A percentile compares a stretch with the other conserved stretches of the same genome.
Evolutionary conservation across 345 rosid species (phyloP).

Genomic region (Citrus australasica): DNA sequence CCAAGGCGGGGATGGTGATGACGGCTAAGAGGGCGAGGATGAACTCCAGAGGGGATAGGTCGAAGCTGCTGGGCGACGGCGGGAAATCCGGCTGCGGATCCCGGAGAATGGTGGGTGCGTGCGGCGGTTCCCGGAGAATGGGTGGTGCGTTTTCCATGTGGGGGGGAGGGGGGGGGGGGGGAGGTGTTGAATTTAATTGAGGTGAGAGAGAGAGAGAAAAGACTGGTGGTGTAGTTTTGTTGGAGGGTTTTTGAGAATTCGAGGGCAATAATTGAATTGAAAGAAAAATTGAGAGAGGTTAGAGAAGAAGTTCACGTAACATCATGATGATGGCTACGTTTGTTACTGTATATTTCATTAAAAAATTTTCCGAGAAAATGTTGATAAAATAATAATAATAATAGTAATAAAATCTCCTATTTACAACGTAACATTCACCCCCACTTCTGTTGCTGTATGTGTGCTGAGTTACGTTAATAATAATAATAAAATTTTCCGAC

Average conservation of each 20-base stretch:
- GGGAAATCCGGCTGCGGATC: constrained; percentile 53
- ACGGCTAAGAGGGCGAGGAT: constrained; percentile 63
- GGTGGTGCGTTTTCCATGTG: constrained; percentile 15
- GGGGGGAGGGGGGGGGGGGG: neutral
- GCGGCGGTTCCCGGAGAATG: constrained; percentile 21
- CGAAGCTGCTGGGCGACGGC: constrained; percentile 41
- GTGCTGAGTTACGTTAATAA: no score
- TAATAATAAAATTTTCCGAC: no score
- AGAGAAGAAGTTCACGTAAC: neutral
- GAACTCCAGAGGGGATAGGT: constrained; percentile 65
- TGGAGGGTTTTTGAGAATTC: neutral
- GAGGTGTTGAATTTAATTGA: neutral
- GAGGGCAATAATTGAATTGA: constrained; percentile 25
- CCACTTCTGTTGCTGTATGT: no score
- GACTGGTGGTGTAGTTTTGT: neutral
- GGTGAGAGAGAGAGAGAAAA: neutral
- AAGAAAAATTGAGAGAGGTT: neutral
- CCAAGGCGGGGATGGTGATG: constrained; percentile 64
- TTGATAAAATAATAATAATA: no score
- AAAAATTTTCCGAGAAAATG: neutral
- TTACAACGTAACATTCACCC: no score
- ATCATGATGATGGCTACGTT: constrained; percentile 6
- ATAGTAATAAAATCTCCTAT: no score
- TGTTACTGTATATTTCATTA: neutral
- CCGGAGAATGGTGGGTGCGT: constrained; percentile 13